Conservation (phyloP, 2,329 filamentous ascomycete species). For the Diplodia intermedia region DNA sequence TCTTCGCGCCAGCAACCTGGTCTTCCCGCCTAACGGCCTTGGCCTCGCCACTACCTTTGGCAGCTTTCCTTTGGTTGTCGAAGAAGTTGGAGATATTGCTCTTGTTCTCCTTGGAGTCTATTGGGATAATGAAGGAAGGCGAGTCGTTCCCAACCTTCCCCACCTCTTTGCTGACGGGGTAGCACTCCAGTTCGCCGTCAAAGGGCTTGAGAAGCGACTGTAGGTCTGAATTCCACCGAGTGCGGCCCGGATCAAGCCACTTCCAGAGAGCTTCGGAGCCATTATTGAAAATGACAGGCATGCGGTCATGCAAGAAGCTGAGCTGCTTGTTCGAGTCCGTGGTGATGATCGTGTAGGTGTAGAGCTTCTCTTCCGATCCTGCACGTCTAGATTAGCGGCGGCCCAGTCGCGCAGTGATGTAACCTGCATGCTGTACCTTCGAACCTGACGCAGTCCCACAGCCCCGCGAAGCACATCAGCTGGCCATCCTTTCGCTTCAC, state of each 20-base stretch:
- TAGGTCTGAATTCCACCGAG: slow-evolving; percentile 78
- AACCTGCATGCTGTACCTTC: slow-evolving; percentile 62
- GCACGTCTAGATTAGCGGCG: slow-evolving; percentile 37
- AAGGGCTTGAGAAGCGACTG: slow-evolving; percentile 82
- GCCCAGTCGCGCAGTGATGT: slow-evolving; percentile 34
- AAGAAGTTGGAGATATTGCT: slow-evolving; percentile 96
- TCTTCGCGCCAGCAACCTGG: not conserved
- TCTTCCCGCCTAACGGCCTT: slow-evolving; percentile 39
- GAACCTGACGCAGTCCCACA: slow-evolving; percentile 89
- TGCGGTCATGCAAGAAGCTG: slow-evolving; percentile 87
- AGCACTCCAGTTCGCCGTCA: slow-evolving; percentile 78
- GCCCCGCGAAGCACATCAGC: slow-evolving; percentile 85
- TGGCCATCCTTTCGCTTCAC: slow-evolving; percentile 81
- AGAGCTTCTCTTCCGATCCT: slow-evolving; percentile 72
- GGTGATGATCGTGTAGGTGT: slow-evolving; percentile 94
- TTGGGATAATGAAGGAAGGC: slow-evolving; percentile 78
- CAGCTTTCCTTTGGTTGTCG: slow-evolving; percentile 56
- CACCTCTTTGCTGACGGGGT: slow-evolving; percentile 85
- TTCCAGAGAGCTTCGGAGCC: slow-evolving; percentile 71
- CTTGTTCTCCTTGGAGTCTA: slow-evolving; percentile 88
- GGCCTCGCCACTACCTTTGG: slow-evolving; percentile 38
- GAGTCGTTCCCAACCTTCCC: slow-evolving; percentile 95
- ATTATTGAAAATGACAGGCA: slow-evolving; percentile 90
- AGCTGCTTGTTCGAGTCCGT: slow-evolving; percentile 84
- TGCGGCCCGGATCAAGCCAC: slow-evolving; percentile 78